Conservation (phyloP, 805 yeast species). For the Wickerhamomyces xylosicus region DNA sequence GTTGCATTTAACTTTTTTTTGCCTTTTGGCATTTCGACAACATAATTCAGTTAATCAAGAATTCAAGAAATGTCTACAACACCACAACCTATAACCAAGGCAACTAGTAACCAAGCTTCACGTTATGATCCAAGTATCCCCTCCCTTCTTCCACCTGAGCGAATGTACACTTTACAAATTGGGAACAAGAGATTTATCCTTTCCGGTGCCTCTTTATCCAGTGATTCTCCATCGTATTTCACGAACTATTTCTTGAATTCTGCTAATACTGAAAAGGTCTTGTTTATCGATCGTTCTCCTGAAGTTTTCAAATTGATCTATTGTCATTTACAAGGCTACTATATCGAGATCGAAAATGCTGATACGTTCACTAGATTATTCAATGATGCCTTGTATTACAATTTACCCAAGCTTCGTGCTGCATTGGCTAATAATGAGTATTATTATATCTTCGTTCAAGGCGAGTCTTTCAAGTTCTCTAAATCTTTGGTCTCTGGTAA, state of each 20-base stretch:
- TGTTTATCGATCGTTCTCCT: constrained; percentile 71
- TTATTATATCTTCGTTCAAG: constrained; percentile 47
- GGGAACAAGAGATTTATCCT: constrained; percentile 53
- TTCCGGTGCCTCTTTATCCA: constrained; percentile 77
- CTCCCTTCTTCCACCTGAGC: constrained; percentile 52
- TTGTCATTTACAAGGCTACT: constrained; percentile 74
- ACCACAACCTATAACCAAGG: background rate
- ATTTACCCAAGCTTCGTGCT: constrained; percentile 44
- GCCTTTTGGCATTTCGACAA: no score
- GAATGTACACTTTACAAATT: constrained; percentile 59
- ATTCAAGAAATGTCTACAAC: background rate
- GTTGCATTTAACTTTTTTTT: no score
- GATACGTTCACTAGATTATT: constrained; percentile 50
- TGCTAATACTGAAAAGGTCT: constrained; percentile 25
- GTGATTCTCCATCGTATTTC: constrained; percentile 84
- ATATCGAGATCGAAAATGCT: constrained; percentile 48
- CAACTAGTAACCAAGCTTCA: background rate
- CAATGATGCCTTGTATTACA: constrained; percentile 66
- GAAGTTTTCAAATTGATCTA: constrained; percentile 55
- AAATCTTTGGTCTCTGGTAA: constrained; percentile 38
- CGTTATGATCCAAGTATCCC: constrained; percentile 33
- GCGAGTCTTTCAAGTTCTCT: constrained; percentile 47
- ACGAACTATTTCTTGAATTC: constrained; percentile 50
- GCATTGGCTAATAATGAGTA: constrained; percentile 43
- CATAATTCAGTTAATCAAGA: no score